Conservation (phyloP, 139 green algal species). For the Ostreobium quekettii region DNA sequence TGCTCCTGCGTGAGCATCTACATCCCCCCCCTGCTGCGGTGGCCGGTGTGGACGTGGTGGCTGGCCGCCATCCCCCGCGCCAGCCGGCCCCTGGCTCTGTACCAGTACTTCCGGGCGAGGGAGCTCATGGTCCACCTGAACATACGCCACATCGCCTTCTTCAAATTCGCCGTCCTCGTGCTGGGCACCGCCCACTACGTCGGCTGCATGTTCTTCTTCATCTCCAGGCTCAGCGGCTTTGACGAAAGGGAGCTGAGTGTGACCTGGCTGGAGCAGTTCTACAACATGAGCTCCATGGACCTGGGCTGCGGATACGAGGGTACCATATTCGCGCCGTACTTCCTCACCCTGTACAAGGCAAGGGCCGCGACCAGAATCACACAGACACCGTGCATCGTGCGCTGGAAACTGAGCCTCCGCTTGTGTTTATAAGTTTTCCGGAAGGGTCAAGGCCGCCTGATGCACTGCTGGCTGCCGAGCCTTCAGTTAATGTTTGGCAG, state of each 20-base stretch:
- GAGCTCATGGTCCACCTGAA: constrained; percentile 30
- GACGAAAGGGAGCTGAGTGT: no score
- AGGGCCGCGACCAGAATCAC: neutral
- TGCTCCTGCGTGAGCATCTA: constrained; percentile 24
- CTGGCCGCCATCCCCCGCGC: neutral
- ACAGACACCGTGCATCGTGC: no score
- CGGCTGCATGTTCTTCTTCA: constrained; percentile 29
- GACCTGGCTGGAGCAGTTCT: no score
- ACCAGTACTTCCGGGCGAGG: constrained; percentile 24
- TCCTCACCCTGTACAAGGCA: neutral
- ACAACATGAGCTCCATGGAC: no score
- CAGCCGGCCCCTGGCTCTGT: constrained; percentile 14
- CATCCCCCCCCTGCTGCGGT: constrained; percentile 16
- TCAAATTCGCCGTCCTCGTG: constrained; percentile 28
- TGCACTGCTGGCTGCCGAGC: no score
- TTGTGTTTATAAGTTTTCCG: no score
- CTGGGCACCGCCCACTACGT: constrained; percentile 30
- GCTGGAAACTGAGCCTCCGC: no score
- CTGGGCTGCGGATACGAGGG: no score
- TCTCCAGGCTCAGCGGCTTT: constrained; percentile 16
- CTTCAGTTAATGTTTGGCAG: no score
- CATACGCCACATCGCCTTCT: constrained; percentile 26
- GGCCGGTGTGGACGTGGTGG: constrained; percentile 20
- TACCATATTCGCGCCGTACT: neutral
- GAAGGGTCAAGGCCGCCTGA: no score